phyloP scores from a whole-genome alignment of 2,329 filamentous ascomycete species.

The Periconia macrospinosa region DNA sequence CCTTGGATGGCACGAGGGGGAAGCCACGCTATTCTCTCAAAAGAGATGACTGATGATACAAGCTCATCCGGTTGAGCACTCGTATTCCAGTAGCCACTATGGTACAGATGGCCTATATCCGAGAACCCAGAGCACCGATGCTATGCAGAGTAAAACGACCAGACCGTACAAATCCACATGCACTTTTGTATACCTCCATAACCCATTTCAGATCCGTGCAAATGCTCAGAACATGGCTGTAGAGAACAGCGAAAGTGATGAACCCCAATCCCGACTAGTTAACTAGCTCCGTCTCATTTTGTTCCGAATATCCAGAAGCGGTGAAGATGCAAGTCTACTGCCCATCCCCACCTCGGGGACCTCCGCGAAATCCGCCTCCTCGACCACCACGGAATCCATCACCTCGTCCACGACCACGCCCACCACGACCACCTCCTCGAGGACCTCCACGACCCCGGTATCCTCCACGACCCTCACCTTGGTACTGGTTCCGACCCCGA shows the following conservation, averaged over 20 bases:
- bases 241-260: conserved; percentile 12
- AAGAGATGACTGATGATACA: conserved; percentile 17
- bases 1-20: too few relatives aligned
- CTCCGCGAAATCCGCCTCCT: conserved; percentile 42
- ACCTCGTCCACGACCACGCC: conserved; percentile 48
- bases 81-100: conserved; percentile 28
- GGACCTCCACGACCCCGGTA: conserved; percentile 53
- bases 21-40: too few relatives aligned
- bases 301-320: conserved; percentile 16
- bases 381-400: conserved; percentile 47
- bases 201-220: conserved; percentile 20
- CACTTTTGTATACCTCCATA: conserved; percentile 14
- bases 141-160: conserved; percentile 40
- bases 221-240: conserved; percentile 17
- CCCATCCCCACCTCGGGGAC: conserved; percentile 26
- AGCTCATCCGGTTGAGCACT: conserved; percentile 27
- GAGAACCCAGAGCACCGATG: conserved; percentile 40
- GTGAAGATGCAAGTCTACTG: conserved; percentile 6
- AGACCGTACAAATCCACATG: conserved; percentile 28
- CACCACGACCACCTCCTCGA: conserved; percentile 40
- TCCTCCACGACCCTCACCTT: conserved; percentile 53
- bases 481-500: conserved; percentile 52
- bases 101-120: conserved; percentile 34
- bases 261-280: conserved; percentile 9
- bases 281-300: conserved; percentile 1